Evolutionary conservation across 2,329 filamentous ascomycete species (phyloP), one percentile per base, ranked within the genome.

Genomic region (Hypoxylon sp.): DNA sequence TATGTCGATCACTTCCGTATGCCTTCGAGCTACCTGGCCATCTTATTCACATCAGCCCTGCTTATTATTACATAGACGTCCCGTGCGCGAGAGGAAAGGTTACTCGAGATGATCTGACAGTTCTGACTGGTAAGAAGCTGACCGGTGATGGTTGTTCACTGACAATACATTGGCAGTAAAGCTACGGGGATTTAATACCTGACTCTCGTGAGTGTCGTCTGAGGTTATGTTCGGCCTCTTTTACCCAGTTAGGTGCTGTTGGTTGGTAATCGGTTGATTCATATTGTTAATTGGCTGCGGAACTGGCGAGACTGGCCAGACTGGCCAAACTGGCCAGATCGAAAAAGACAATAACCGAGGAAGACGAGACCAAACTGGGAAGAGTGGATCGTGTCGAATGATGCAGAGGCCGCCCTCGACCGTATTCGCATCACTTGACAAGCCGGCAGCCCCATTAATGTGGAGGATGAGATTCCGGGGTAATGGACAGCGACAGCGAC

Each of bases 391-490:
- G 38, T n/a, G 48, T 59, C 40, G 24, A 48, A 43, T 50, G 24
- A 57, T 60, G 49, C 55, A n/a, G n/a, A n/a, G n/a, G n/a, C n/a
- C n/a, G n/a, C n/a, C n/a, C n/a, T n/a, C n/a, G 46, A 48, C 56
- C 52, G 56, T 63, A 60, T 54, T 51, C 52, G 60, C 55, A 52
- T 41, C 10, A 37, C 45, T 48, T 41, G 57, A 51, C 35, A 20
- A 24, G 33, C 38, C 24, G 33, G 45, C 35, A 17, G 48, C 33
- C 48, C 58, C 51, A 29, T 27, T 62, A 61, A 56, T 57, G 33
- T 56, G 48, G 54, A 55, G 42, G 45, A 43, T 31, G 50, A 26
- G 33, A 51, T 62, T 60, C 58, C 58, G 61, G 61, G 61, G 61
- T 58, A 58, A 48, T 51, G 57, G 57, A 45, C 52, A 52, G 40